These are phyloP conservation scores for Ceratonia siliqua DNA, from an alignment of 306 rosid species.

Conservation along the genomic window DNA sequence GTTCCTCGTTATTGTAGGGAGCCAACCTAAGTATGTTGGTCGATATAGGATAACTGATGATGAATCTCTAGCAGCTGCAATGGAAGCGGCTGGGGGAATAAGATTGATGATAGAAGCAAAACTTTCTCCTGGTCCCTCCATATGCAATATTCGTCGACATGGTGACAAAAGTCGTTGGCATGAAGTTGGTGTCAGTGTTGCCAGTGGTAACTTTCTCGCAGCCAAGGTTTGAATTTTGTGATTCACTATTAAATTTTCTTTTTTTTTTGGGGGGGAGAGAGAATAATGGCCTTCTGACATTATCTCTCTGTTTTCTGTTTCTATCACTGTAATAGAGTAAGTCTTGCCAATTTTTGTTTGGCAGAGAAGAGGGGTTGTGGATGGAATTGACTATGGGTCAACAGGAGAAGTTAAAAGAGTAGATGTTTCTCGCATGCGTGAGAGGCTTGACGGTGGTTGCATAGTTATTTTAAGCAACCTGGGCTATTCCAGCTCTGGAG, in stretches of 20 bases:
- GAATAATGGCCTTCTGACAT: conserved; percentile 29
- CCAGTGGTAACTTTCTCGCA: conserved; percentile 94
- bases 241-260: conserved; percentile 1
- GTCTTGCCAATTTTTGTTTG: conserved; percentile 35
- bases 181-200: conserved; percentile 94
- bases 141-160: conserved; percentile 86
- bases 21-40: conserved; percentile 72
- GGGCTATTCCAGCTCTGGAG: conserved; percentile 98
- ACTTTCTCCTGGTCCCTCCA: conserved; percentile 98
- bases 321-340: conserved; percentile 19
- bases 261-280: not conserved
- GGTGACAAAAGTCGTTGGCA: conserved; percentile 94
- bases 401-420: conserved; percentile 98
- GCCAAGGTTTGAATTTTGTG: conserved; percentile 72
- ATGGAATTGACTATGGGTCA: conserved; percentile 89
- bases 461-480: conserved; percentile 89
- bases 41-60: conserved; percentile 83
- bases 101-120: conserved; percentile 85
- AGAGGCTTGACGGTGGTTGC: conserved; percentile 96
- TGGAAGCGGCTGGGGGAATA: conserved; percentile 91
- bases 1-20: conserved; percentile 54
- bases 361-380: conserved; percentile 91
- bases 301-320: conserved; percentile 23
- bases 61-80: conserved; percentile 81
- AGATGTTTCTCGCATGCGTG: conserved; percentile 79